Conservation (phyloP, 306 rosid genomes). For the Mimosa bimucronata region DNA sequence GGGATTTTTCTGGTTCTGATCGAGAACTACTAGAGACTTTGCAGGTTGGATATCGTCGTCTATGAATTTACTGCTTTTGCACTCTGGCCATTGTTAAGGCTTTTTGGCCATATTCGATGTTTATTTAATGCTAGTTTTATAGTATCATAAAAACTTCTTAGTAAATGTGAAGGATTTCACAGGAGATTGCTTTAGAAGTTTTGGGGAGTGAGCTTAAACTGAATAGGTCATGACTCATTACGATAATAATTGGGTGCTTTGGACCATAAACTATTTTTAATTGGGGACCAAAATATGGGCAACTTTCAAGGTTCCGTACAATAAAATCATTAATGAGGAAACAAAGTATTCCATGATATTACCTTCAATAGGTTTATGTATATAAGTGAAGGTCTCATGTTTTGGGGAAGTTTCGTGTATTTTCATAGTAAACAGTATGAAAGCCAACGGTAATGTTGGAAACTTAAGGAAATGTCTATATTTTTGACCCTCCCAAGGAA, state of each 20-base stretch:
- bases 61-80: constrained; percentile 22
- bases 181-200: background rate
- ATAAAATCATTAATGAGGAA: background rate
- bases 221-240: background rate
- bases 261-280: background rate
- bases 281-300: background rate
- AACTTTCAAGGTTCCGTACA: background rate
- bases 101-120: constrained; percentile 4
- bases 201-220: background rate
- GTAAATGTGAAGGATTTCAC: background rate
- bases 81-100: constrained; percentile 11
- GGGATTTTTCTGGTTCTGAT: constrained; percentile 62
- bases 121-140: constrained; percentile 14
- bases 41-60: constrained; percentile 64
- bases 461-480: background rate
- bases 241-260: background rate
- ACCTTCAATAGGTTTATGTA: background rate
- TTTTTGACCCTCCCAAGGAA: background rate
- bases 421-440: background rate
- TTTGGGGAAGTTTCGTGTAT: background rate
- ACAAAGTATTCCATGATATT: background rate
- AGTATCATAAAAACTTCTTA: constrained; percentile 10
- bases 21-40: constrained; percentile 74
- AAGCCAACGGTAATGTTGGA: background rate
- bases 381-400: background rate